Base-by-base conservation (phyloP, 2,329 filamentous ascomycete genomes). In the Bimuria novae-zelandiae region DNA sequence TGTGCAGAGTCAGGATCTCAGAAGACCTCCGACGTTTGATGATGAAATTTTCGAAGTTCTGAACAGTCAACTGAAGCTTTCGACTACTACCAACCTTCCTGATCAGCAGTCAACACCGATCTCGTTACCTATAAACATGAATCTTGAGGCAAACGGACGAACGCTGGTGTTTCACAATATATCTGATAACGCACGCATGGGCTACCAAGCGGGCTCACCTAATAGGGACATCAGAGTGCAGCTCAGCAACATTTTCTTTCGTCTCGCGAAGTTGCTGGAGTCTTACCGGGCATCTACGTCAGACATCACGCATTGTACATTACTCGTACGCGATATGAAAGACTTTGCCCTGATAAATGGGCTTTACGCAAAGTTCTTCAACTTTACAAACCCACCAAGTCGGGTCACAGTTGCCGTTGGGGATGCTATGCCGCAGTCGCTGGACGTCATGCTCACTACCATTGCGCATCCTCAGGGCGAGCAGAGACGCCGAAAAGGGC, bases 361-460 rank as follows among this genome's bases (percentile, higher is more conserved):
- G 22, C 77, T 89, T 57, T 99, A 97, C 73, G 86, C 84, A 4
- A 79, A 81, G 7, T 81, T 92, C 36, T 97, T 97, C 73, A 76
- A 77, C 17, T 79, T 82, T 43, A 88, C 92, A 0, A 96, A 92
- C 59, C 94, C 94, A 0, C 91, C 94, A 0, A 86, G 92, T 0
- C 80, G 94, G 44, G 88, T 95, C 44, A 96, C 92, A 4, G 84
- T 97, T 43, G 87, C 91, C 0, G 89, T 88, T 57, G 90, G 91
- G 3, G 76, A 84, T 43, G 69, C 79, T 6, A 79, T 97, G 17
- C 41, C 41, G 7, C 89, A 89, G 0, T 41, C 68, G 0, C 80
- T 79, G 45, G 81, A 86, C 54, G 82, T 89, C 14, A 82, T 93
- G 56, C 73, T 86, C 17, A 84, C 81, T 16, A 71, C 82, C 25